Evolutionary conservation across 371 early-diverging fungal species (phyloP).

Genomic region (Rhizomucor miehei): DNA sequence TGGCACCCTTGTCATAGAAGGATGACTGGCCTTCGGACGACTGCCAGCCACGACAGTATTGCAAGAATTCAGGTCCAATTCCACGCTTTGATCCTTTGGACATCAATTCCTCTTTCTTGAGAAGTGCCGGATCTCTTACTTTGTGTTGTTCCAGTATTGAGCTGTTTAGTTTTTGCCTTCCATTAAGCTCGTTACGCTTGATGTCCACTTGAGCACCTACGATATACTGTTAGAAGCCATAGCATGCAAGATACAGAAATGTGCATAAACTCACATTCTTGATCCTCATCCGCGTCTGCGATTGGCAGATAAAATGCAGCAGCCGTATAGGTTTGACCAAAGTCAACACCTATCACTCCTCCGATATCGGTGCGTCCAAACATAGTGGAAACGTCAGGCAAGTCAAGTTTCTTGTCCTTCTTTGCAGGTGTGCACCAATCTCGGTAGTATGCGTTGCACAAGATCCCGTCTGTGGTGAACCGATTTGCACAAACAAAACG

Average conservation of each 20-base stretch:
- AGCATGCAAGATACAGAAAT: not conserved
- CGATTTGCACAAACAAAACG: not conserved
- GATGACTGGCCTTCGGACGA: not conserved
- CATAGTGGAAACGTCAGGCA: not conserved
- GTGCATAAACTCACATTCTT: not conserved
- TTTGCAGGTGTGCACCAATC: not conserved
- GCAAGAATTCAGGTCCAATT: not conserved
- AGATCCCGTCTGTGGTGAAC: not conserved
- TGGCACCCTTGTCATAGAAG: slow-evolving; percentile 1
- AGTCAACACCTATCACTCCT: not conserved
- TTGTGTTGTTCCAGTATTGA: not conserved
- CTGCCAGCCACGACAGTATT: slow-evolving; percentile 1
- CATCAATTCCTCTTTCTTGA: not conserved
- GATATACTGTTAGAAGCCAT: not conserved
- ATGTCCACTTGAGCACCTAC: not conserved
- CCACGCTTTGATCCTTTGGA: not conserved
- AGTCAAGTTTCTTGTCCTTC: not conserved
- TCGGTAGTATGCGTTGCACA: not conserved
- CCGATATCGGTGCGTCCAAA: not conserved
- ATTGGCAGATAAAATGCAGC: not conserved
- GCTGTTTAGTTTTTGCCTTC: not conserved
- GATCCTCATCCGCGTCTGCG: not conserved
- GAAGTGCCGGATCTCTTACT: not conserved
- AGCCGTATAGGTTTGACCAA: not conserved
- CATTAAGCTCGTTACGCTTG: not conserved